Base-by-base conservation (phyloP, 495 filamentous ascomycete genomes). In the Trichoderma reesei region DNA sequence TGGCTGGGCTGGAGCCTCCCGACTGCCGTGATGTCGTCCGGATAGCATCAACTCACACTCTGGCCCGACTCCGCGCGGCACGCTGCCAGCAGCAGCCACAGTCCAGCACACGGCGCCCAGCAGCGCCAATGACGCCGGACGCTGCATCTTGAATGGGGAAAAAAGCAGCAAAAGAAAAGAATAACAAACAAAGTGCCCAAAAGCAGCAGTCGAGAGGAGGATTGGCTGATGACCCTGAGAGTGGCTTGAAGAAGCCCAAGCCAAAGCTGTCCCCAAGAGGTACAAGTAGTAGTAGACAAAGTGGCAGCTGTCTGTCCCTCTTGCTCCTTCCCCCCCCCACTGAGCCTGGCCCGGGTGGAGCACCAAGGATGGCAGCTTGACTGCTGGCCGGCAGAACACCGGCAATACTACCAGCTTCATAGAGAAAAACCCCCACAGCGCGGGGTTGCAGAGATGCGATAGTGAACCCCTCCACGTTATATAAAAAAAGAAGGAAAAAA, bases 51-150 rank as follows among this genome's bases (percentile, higher is more conserved):
- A 71, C 72, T 67, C 56, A 74, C 73, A 75, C 68, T 75, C 73
- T 51, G 73, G 73, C 20, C 73, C 70, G 65, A 75, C 72, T 38
- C 73, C 73, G 54, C 73, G 67, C 26, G 73, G 73, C 51, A 73
- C 62, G 56, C 68, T 70, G 16, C 66, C 64, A 63, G 71, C 71
- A 66, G 64, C 62, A 56, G 63, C 70, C 60, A 70, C 67, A 62
- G 69, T 70, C 38, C 62, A 60, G 54, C 36, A 65, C 37, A 65
- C 68, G 68, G 73, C 69, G 70, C 73, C 67, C 67, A 71, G 48
- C 61, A 75, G 69, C 70, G 62, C 62, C 62, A 63, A 20, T 31
- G 42, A 37, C 42, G 14, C 20, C 7, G 48, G 33, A 13, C 56
- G 62, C 62, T 36, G 41, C 62, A 63, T 63, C 62, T n/a, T n/a